Conservation (phyloP, 1,284 basidiomycete genomes). For the Ganoderma lucidum region DNA sequence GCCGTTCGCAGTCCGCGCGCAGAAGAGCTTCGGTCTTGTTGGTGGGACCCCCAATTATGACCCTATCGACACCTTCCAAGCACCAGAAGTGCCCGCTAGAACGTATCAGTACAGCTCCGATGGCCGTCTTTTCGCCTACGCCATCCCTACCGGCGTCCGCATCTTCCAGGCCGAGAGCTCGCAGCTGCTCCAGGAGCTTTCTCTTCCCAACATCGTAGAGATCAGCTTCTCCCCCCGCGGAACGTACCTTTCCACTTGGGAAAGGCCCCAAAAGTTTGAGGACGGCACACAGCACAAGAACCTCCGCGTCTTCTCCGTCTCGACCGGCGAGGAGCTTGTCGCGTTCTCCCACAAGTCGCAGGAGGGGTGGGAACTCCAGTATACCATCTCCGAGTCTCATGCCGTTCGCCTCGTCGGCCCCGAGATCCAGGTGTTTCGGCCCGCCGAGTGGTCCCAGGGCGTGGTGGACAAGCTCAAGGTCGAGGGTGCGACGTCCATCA, state of each 20-base stretch:
- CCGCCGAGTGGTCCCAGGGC: constrained; percentile 81
- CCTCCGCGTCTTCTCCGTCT: constrained; percentile 84
- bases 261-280: constrained; percentile 86
- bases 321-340: constrained; percentile 83
- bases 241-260: constrained; percentile 94
- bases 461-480: constrained; percentile 84
- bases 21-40: constrained; percentile 91
- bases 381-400: constrained; percentile 91
- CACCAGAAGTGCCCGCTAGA: constrained; percentile 74
- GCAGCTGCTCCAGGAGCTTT: constrained; percentile 73
- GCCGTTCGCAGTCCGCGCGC: constrained; percentile 78
- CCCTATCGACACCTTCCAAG: constrained; percentile 70
- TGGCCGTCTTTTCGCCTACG: constrained; percentile 89
- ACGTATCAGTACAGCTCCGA: constrained; percentile 88
- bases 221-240: constrained; percentile 95
- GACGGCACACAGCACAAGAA: constrained; percentile 90
- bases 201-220: constrained; percentile 80
- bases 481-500: constrained; percentile 81
- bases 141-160: constrained; percentile 78
- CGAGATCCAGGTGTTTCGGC: constrained; percentile 91
- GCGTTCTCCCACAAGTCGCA: constrained; percentile 86
- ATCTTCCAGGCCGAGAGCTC: constrained; percentile 83
- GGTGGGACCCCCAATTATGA: constrained; percentile 83
- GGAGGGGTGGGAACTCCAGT: constrained; percentile 90
- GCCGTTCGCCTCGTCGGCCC: constrained; percentile 84